Evolutionary conservation across 495 filamentous ascomycete species (phyloP).

Genomic region (Hyaloscypha variabilis): DNA sequence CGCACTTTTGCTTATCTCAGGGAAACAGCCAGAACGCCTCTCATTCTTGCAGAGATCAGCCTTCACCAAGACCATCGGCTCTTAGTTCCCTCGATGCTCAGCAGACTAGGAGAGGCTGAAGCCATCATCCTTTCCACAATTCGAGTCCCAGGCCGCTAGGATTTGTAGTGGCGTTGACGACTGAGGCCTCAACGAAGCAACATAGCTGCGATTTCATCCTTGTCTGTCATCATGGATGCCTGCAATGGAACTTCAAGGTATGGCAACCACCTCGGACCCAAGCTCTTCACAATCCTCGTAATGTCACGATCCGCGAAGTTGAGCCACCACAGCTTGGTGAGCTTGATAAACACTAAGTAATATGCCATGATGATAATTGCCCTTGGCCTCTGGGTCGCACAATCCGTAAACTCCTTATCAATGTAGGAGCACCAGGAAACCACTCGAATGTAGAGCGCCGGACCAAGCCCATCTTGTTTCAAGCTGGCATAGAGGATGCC

Average conservation of each 20-base stretch:
- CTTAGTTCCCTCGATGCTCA: too few species aligned
- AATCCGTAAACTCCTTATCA: conserved; percentile 50
- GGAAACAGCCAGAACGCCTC: too few species aligned
- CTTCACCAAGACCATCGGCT: too few species aligned
- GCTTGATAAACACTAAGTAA: conserved; percentile 46
- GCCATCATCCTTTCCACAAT: too few species aligned
- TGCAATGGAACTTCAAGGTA: conserved; percentile 21
- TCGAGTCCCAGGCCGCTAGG: too few species aligned
- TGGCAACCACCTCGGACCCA: conserved; percentile 39
- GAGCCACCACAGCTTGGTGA: conserved; percentile 50
- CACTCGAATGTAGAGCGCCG: conserved; percentile 18
- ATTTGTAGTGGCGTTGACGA: too few species aligned
- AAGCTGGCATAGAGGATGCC: conserved; percentile 27
- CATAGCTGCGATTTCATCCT: conserved; percentile 16
- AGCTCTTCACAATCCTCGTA: conserved; percentile 36
- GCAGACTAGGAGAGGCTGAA: too few species aligned
- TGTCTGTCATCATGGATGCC: conserved; percentile 8
- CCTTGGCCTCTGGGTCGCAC: conserved; percentile 54
- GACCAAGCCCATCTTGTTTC: conserved; percentile 17
- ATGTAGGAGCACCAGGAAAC: conserved; percentile 51
- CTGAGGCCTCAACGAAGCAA: not conserved
- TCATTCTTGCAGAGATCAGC: too few species aligned
- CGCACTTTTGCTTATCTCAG: too few species aligned
- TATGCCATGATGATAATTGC: conserved; percentile 54
- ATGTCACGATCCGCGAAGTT: conserved; percentile 42